Evolutionary conservation across 2,329 filamentous ascomycete genomes (phyloP).

Genomic region (Aureobasidium uvarum): DNA sequence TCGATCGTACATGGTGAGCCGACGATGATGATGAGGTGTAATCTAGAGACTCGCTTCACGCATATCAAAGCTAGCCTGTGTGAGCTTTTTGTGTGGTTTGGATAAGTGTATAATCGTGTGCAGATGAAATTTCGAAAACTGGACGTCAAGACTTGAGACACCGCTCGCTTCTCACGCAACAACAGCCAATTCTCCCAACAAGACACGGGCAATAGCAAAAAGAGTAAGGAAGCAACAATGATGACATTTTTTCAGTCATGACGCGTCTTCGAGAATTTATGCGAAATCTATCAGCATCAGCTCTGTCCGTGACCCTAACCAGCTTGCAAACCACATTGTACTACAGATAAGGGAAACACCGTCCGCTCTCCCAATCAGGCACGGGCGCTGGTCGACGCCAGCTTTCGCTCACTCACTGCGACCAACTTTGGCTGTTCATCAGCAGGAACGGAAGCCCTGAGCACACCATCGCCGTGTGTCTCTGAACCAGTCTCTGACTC

Average conservation of each 20-base stretch:
- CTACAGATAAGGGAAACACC: not conserved
- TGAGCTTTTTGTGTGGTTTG: not conserved
- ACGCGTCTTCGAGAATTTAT: no score
- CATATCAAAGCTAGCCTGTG: accelerated
- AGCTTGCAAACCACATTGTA: not conserved
- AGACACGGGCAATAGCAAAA: no score
- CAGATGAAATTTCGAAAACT: not conserved
- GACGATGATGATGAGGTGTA: no score
- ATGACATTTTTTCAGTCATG: no score
- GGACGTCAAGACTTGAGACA: no score
- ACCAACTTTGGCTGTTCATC: not conserved
- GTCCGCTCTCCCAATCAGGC: not conserved
- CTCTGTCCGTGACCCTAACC: no score
- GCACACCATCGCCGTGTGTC: not conserved
- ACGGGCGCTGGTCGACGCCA: not conserved
- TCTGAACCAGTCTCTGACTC: not conserved
- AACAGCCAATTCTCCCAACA: no score
- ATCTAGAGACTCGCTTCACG: not conserved
- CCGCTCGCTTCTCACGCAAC: no score
- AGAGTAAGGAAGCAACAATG: no score
- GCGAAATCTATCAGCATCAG: no score
- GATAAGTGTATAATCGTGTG: not conserved
- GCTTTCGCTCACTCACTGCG: not conserved
- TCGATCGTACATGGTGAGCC: not conserved
- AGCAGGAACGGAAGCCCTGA: not conserved